These are phyloP conservation scores for Penicillium paneum DNA, from an alignment of 2,329 filamentous ascomycete genomes.

Conservation along the genomic window DNA sequence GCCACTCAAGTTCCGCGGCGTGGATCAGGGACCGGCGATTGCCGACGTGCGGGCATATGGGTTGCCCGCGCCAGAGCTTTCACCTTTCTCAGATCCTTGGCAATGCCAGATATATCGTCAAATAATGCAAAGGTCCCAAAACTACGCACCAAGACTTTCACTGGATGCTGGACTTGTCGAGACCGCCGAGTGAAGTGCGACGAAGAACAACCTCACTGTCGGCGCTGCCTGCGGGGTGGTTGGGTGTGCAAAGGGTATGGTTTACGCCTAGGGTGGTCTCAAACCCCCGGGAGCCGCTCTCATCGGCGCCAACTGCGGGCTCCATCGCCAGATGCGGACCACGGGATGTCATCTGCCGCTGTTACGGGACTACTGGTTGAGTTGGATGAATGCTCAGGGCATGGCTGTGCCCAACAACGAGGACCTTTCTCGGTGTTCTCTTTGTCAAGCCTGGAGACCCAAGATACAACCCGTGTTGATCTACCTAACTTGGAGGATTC, in stretches of 20 bases:
- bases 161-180: constrained; percentile 27
- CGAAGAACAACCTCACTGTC: constrained; percentile 21
- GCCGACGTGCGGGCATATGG: constrained; percentile 7
- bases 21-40: constrained; percentile 6
- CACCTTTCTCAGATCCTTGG: constrained; percentile 7
- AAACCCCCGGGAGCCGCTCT: constrained; percentile 10
- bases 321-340: background rate
- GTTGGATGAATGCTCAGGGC: constrained; percentile 16
- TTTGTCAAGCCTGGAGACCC: background rate
- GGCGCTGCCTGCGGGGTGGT: constrained; percentile 20
- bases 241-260: constrained; percentile 23
- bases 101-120: constrained; percentile 14
- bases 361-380: constrained; percentile 19
- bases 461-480: background rate
- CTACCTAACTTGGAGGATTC: background rate
- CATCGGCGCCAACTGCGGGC: constrained; percentile 16
- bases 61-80: constrained; percentile 2
- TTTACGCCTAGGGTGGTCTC: constrained; percentile 23
- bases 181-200: constrained; percentile 24
- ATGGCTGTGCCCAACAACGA: constrained; percentile 14
- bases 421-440: constrained; percentile 27
- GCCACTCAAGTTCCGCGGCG: background rate
- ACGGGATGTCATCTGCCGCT: constrained; percentile 15
- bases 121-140: constrained; percentile 13
- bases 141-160: constrained; percentile 24